Base-by-base conservation (phyloP, 208 protist species). In the Polymyxa betae region DNA sequence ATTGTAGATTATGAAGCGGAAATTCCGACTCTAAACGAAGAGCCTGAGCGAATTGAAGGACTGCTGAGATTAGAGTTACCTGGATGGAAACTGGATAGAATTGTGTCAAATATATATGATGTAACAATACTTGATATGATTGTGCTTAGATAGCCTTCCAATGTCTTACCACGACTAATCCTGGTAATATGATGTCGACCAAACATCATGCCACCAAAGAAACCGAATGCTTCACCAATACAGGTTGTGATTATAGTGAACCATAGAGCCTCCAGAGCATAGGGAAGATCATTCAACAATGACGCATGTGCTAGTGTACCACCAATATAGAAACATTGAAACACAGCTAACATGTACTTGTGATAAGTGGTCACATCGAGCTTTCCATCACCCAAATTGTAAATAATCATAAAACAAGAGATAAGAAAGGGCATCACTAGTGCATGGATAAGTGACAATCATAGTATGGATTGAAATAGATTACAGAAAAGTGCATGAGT, bases 151-250 rank as follows among this genome's bases (percentile, higher is more conserved):
- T 82, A 82, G 5, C 72, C 72, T n/a, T 82, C 72, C 35, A 82
- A 43, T 43, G 72, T 82, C 72, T 82, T 82, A 20, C 72, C 72
- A 43, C 16, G 72, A n/a, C 72, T 82, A 43, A 82, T 82, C 72
- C 5, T 16, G 5, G 72, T 45, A 5, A 82, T n/a, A 35, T n/a
- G 72, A 43, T 82, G 72, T 5, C n/a, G 72, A 43, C 72, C 72
- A 35, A 82, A 82, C 5, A 82, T 43, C 5, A 20, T 43, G 72
- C 72, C 72, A n/a, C 72, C 72, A 43, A 82, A 82, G 16, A 82
- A 82, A 5, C 35, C 72, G 35, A 35, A 35, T n/a, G n/a, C 40
- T 82, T 82, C 72, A 16, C 72, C 72, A 43, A 82, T n/a, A 35
- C 16, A 5, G 35, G 40, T 82, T 40, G 35, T 43, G 40, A 82